phyloP scores from a whole-genome alignment of 2,329 filamentous ascomycete genomes.

The Septoria linicola region DNA sequence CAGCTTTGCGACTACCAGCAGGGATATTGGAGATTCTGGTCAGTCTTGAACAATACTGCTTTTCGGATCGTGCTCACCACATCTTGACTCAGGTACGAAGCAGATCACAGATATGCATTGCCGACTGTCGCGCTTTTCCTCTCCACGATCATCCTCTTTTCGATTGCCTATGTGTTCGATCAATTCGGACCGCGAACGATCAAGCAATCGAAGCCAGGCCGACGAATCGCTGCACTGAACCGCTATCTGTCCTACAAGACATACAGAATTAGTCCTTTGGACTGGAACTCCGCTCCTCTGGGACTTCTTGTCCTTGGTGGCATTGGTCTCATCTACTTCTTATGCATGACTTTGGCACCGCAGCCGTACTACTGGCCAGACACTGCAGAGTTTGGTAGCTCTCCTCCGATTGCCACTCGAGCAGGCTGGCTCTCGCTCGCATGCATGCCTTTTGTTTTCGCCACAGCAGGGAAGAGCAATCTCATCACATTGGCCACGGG shows the following conservation, averaged over 20 bases:
- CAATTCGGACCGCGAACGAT: slow-evolving; percentile 26
- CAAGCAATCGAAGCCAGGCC: slow-evolving; percentile 14
- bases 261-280: slow-evolving; percentile 37
- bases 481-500: slow-evolving; percentile 55
- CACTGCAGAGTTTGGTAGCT: slow-evolving; percentile 46
- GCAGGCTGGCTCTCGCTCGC: slow-evolving; percentile 54
- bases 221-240: slow-evolving; percentile 36
- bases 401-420: slow-evolving; percentile 54
- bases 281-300: slow-evolving; percentile 47
- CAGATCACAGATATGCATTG: slow-evolving; percentile 55
- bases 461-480: slow-evolving; percentile 51
- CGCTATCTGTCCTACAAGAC: slow-evolving; percentile 46
- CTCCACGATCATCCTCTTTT: slow-evolving; percentile 49
- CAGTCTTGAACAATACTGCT: not conserved
- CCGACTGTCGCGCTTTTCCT: slow-evolving; percentile 55
- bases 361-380: slow-evolving; percentile 50
- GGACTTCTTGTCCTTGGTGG: slow-evolving; percentile 45
- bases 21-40: slow-evolving; percentile 52
- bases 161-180: slow-evolving; percentile 41
- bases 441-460: slow-evolving; percentile 52
- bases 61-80: not conserved
- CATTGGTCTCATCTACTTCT: slow-evolving; percentile 48
- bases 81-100: slow-evolving; percentile 47
- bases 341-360: slow-evolving; percentile 42
- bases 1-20: slow-evolving; percentile 49